A percentile compares a stretch with the other conserved stretches of the same genome.
phyloP scores from a whole-genome alignment of 495 filamentous ascomycete species.

The Penicillium dipodomyicola region DNA sequence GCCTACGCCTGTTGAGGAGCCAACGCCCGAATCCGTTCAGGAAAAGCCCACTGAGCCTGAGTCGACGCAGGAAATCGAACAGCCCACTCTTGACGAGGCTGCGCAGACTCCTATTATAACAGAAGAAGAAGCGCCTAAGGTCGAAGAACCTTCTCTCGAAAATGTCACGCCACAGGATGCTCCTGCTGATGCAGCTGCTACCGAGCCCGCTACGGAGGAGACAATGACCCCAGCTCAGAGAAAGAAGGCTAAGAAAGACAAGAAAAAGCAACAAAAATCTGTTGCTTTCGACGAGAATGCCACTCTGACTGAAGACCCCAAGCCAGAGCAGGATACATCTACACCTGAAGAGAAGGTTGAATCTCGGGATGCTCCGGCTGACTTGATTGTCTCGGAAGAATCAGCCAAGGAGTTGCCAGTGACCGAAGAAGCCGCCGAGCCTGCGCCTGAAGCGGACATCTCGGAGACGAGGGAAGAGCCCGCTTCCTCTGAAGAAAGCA shows the following conservation, averaged over 20 bases:
- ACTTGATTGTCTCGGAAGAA: not conserved
- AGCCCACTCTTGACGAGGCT: not conserved
- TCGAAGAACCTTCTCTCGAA: not conserved
- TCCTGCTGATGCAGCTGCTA: not conserved
- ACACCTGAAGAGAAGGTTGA: not conserved
- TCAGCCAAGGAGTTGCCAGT: constrained; percentile 1
- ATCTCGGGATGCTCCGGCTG: constrained; percentile 1
- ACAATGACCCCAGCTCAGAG: constrained; percentile 23
- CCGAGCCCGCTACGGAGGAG: constrained; percentile 19
- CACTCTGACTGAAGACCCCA: constrained; percentile 14
- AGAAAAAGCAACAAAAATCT: constrained; percentile 32
- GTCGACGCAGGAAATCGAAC: not conserved
- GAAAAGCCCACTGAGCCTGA: not conserved
- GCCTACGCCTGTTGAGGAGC: not conserved
- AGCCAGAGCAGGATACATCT: constrained; percentile 7
- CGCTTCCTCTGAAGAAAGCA: constrained; percentile 1
- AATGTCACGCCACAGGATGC: not conserved
- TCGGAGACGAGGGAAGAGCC: not conserved
- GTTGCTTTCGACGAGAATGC: constrained; percentile 17
- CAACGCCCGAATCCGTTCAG: not conserved
- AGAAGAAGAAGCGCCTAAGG: not conserved
- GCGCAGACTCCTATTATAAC: not conserved
- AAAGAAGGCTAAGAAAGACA: constrained; percentile 16
- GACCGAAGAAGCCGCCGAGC: not conserved
- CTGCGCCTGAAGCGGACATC: not conserved